Percentiles rank a stretch among this genome's conserved stretches.
Evolutionary conservation across 2,329 filamentous ascomycete genomes (phyloP).

Genomic region (Fusarium sp.): DNA sequence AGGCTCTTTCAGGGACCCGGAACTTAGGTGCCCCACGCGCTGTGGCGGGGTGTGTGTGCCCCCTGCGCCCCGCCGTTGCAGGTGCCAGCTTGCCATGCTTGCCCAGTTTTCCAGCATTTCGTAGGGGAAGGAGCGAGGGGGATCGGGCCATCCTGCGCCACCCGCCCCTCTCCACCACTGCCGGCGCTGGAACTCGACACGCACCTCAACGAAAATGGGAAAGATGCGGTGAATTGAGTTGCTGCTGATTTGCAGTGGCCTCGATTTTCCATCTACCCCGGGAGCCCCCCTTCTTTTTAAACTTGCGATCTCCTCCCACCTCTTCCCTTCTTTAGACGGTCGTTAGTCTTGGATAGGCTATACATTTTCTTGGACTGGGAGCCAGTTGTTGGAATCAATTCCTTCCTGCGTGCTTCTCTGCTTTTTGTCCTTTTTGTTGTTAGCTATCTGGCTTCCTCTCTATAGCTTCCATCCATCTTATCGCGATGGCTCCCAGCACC

Average conservation of each 20-base stretch:
- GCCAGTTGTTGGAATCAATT: constrained; percentile 2
- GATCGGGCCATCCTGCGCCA: constrained; percentile 29
- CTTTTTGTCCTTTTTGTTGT: neutral
- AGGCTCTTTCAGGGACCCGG: constrained; percentile 3
- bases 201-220: constrained; percentile 5
- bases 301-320: constrained; percentile 1
- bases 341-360: neutral
- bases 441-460: neutral
- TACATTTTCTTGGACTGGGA: constrained; percentile 1
- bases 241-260: constrained; percentile 18
- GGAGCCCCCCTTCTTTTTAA: constrained; percentile 10
- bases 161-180: constrained; percentile 20
- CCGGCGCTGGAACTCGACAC: constrained; percentile 19
- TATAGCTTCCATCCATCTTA: neutral
- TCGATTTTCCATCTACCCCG: constrained; percentile 3
- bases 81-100: neutral
- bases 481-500: constrained; percentile 20
- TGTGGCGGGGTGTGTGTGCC: constrained; percentile 5
- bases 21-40: neutral
- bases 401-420: constrained; percentile 3
- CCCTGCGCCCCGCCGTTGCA: constrained; percentile 1
- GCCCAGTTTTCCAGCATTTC: neutral
- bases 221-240: constrained; percentile 43
- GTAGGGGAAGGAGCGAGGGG: neutral
- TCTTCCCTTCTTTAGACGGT: neutral